A percentile compares a stretch with the other conserved stretches of the same genome.
Evolutionary conservation across 192 early-diverging fungal genomes (phyloP).

Genomic region (Coemansia sp.): DNA sequence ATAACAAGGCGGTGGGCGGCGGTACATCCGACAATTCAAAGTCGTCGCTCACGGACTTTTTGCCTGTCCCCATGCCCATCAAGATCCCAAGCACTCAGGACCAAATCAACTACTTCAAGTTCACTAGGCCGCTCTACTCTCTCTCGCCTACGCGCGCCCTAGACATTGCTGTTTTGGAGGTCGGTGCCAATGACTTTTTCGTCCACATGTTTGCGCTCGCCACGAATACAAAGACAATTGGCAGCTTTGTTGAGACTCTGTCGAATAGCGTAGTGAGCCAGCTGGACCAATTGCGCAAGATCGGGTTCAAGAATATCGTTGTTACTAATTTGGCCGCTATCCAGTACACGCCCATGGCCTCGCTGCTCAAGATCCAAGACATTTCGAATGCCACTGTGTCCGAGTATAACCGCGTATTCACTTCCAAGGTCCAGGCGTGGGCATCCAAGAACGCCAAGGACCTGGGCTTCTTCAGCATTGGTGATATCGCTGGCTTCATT

Average conservation of each 20-base stretch:
- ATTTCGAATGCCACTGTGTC: conserved; percentile 28
- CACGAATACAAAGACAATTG: conserved; percentile 8
- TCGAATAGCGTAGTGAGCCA: conserved; percentile 17
- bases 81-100: conserved; percentile 37
- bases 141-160: conserved; percentile 6
- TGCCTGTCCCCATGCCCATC: conserved; percentile 10
- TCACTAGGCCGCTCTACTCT: conserved; percentile 14
- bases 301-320: conserved; percentile 43
- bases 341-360: conserved; percentile 33
- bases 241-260: conserved; percentile 26
- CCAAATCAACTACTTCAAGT: conserved; percentile 36
- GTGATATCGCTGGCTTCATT: conserved; percentile 37
- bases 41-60: conserved; percentile 11
- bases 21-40: conserved; percentile 22
- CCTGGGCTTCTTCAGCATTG: conserved; percentile 17
- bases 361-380: conserved; percentile 10
- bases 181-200: conserved; percentile 39
- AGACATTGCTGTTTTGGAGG: conserved; percentile 33
- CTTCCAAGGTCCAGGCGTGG: conserved; percentile 25
- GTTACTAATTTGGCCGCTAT: conserved; percentile 32
- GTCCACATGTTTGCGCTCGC: conserved; percentile 24
- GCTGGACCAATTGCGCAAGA: conserved; percentile 27
- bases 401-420: conserved; percentile 23
- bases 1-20: conserved; percentile 32
- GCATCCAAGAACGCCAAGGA: conserved; percentile 13